Percentiles rank a stretch among this genome's conserved stretches.
These are phyloP conservation scores for Tetracladium maxilliforme DNA, from an alignment of 2,329 filamentous ascomycete species.

Conservation along the genomic window DNA sequence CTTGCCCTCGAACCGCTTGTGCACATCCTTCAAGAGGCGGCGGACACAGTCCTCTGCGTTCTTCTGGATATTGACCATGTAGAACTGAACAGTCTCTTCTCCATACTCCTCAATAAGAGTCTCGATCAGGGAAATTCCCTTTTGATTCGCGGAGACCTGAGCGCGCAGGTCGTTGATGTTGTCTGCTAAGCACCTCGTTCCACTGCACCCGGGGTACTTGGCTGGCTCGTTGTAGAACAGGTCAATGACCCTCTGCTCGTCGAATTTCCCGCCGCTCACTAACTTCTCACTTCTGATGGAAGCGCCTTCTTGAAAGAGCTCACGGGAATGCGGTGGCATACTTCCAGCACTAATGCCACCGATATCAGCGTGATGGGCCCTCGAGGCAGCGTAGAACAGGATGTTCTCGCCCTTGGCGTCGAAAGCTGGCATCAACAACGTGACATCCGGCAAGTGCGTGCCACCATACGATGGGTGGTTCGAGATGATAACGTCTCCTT, in stretches of 20 bases:
- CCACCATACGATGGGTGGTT: slow-evolving; percentile 78
- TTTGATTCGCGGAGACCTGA: slow-evolving; percentile 75
- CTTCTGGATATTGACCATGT: slow-evolving; percentile 71
- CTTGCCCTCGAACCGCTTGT: slow-evolving; percentile 50
- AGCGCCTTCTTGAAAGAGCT: slow-evolving; percentile 50
- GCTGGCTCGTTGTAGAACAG: slow-evolving; percentile 61
- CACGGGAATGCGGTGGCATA: slow-evolving; percentile 64
- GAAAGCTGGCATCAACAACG: slow-evolving; percentile 67
- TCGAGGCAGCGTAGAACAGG: slow-evolving; percentile 66
- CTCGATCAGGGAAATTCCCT: slow-evolving; percentile 66
- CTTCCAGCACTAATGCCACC: slow-evolving; percentile 70
- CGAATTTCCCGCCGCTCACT: slow-evolving; percentile 62
- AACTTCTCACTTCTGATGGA: slow-evolving; percentile 54
- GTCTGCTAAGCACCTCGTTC: slow-evolving; percentile 65
- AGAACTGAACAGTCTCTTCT: slow-evolving; percentile 63
- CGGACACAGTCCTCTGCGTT: slow-evolving; percentile 69
- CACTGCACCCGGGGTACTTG: slow-evolving; percentile 59
- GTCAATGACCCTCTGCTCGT: slow-evolving; percentile 61
- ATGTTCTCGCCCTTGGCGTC: slow-evolving; percentile 49
- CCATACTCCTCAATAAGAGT: slow-evolving; percentile 65
- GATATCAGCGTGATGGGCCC: slow-evolving; percentile 70
- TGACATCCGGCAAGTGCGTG: slow-evolving; percentile 74
- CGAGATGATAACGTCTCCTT: slow-evolving; percentile 68
- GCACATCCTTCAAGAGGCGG: slow-evolving; percentile 57
- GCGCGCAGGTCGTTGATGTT: slow-evolving; percentile 81